Conservation (phyloP, 1,284 basidiomycete genomes). For the Meira miltonrushii region DNA sequence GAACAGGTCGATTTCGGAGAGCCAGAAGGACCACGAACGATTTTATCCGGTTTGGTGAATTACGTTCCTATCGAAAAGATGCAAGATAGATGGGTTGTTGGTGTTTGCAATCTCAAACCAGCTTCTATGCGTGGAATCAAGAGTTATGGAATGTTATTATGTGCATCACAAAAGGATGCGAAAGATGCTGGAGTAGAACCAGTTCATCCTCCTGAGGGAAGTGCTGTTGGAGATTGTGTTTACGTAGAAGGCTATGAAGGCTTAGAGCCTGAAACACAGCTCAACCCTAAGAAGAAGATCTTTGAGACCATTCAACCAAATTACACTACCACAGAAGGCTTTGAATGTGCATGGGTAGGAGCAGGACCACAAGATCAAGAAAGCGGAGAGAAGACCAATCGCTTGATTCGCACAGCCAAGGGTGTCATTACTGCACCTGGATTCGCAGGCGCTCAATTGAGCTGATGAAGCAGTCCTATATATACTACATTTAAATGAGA, state of each 20-base stretch:
- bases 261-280: conserved; percentile 39
- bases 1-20: conserved; percentile 52
- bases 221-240: conserved; percentile 42
- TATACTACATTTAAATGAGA: background rate
- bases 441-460: conserved; percentile 42
- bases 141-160: conserved; percentile 50
- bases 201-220: conserved; percentile 43
- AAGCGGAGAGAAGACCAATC: conserved; percentile 35
- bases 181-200: conserved; percentile 50
- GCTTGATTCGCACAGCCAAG: conserved; percentile 38
- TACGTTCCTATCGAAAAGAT: conserved; percentile 52
- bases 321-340: conserved; percentile 40
- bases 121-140: conserved; percentile 51
- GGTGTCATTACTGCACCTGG: conserved; percentile 35
- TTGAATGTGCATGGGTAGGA: conserved; percentile 45
- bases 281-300: conserved; percentile 53
- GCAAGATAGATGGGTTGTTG: conserved; percentile 47
- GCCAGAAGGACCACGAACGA: conserved; percentile 46
- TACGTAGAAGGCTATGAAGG: conserved; percentile 50
- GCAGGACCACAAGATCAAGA: conserved; percentile 40
- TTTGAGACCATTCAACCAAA: conserved; percentile 51
- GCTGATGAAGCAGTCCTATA: background rate
- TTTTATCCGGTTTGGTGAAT: conserved; percentile 49
- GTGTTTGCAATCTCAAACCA: conserved; percentile 52
- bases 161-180: conserved; percentile 45